phyloP scores from a whole-genome alignment of 129 eudicot genomes.

The Tanacetum coccineum region DNA sequence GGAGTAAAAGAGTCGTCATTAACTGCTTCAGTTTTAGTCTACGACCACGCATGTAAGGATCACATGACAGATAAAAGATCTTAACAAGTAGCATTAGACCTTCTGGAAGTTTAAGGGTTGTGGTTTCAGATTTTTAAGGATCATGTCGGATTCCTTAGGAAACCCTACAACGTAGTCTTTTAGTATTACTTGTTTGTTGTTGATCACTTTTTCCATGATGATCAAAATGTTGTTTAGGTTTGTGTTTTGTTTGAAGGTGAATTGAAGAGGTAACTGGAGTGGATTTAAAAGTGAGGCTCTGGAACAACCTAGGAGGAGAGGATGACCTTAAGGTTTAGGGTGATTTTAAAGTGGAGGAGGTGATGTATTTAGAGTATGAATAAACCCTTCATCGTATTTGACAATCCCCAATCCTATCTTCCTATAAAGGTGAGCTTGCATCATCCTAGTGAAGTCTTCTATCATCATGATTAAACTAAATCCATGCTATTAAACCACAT shows the following conservation, averaged over 20 bases:
- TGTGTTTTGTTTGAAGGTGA: background rate
- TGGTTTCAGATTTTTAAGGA: conserved; percentile 3
- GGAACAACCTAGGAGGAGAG: no score
- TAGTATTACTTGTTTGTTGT: background rate
- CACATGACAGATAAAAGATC: conserved; percentile 24
- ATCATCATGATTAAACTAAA: no score
- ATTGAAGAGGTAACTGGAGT: no score
- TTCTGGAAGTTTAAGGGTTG: background rate
- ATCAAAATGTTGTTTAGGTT: background rate
- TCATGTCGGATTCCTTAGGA: conserved; percentile 8
- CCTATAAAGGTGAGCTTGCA: no score
- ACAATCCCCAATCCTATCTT: no score
- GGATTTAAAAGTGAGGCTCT: no score
- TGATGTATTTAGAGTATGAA: no score
- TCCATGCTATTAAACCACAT: no score
- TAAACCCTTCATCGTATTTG: no score
- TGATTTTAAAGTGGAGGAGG: no score
- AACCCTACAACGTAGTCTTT: conserved; percentile 15
- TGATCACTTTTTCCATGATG: background rate
- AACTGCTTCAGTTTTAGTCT: conserved; percentile 10
- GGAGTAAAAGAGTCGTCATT: conserved; percentile 22
- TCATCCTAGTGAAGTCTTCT: no score
- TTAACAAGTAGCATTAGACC: conserved; percentile 10
- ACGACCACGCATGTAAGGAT: conserved; percentile 26
- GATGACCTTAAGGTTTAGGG: no score